These are phyloP conservation scores for Calonectria pseudoreteaudii DNA, from an alignment of 2,329 filamentous ascomycete species.

Conservation along the genomic window DNA sequence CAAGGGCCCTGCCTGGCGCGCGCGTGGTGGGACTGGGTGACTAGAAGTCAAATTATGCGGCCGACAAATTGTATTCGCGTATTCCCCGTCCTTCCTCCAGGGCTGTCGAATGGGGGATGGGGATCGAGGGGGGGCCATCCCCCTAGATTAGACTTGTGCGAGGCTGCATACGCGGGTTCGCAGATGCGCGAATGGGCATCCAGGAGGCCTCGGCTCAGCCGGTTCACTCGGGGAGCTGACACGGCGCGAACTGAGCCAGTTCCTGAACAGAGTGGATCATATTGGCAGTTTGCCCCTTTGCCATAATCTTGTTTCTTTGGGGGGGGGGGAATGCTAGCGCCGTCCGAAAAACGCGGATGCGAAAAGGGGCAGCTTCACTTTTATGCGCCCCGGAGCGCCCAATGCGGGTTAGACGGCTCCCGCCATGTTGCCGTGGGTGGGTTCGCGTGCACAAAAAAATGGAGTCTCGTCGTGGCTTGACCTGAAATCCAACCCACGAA, in stretches of 20 bases:
- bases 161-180: conserved; percentile 2
- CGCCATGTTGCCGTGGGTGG: background rate
- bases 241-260: background rate
- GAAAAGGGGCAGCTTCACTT: background rate
- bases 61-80: conserved; percentile 1
- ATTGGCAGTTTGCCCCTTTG: conserved; percentile 5
- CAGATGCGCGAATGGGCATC: background rate
- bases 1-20: background rate
- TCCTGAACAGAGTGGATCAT: conserved; percentile 2
- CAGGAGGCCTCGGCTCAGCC: background rate
- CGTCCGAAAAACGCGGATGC: background rate
- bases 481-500: background rate
- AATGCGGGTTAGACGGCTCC: background rate
- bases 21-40: background rate
- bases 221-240: background rate
- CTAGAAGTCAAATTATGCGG: conserved; percentile 6
- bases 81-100: background rate
- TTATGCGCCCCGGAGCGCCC: background rate
- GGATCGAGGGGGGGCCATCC: background rate
- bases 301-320: conserved; percentile 11
- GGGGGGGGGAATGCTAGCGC: background rate
- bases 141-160: background rate
- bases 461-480: background rate
- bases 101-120: background rate
- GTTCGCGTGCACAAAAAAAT: background rate